Evolutionary conservation across 208 protist genomes (phyloP), one percentile per base, ranked within the genome.

Genomic region (Acanthamoeba triangularis): DNA sequence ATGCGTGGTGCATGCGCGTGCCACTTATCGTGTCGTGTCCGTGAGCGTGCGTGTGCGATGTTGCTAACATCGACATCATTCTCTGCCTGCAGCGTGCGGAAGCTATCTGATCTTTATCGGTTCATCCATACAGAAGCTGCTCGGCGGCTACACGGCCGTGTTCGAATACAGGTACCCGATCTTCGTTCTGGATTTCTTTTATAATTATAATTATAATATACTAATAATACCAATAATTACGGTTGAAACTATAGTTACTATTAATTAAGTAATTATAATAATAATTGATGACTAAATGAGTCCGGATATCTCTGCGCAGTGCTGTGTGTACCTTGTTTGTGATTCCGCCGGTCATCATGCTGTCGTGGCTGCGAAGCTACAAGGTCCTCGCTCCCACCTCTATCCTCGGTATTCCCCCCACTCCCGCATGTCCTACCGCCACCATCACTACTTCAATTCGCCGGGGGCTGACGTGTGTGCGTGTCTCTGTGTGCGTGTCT

Each of bases 21-120:
- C n/a, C n/a, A n/a, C n/a, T n/a, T n/a, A n/a, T n/a, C n/a, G n/a
- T n/a, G 10, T 28, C 3, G 23, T 74, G 10, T n/a, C 28, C 61
- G 28, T 67, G 28, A 54, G 8, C 49, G 52, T 20, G 16, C 30
- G 65, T 16, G 30, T n/a, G 20, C 14, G 11, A 0, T n/a, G n/a
- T 1, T 18, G 8, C 44, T 11, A 47, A 47, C 44, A 47, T 47
- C 10, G 44, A 47, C 0, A 47, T 13, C 44, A 47, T 47, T 47
- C 44, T 3, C 44, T 44, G 41, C 18, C 33, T 78, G 69, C 69
- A 84, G 74, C 56, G 4, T 90, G 82, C 23, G 82, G 82, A 28
- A 90, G 82, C 82, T 90, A 90, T 41, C 54, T 90, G 54, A 67
- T 90, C 41, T 90, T 90, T 52, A 90, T 90, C 30, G 82, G 82